phyloP scores from a whole-genome alignment of 1,284 basidiomycete species.

The Tilletiaria anomala region DNA sequence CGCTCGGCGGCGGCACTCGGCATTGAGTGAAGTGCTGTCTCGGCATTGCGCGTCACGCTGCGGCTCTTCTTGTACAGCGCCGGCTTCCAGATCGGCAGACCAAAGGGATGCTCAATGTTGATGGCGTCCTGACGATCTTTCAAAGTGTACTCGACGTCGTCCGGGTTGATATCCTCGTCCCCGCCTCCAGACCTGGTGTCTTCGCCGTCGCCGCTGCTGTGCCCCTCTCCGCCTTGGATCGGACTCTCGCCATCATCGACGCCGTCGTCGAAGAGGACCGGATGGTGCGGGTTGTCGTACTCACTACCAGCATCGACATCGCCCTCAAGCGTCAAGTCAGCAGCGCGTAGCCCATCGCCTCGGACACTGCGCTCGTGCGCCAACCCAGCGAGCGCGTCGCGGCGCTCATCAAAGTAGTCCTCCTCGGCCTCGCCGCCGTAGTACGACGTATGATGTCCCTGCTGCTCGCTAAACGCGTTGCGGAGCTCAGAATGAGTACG shows the following conservation, averaged over 20 bases:
- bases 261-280: no score
- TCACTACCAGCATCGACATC: no score
- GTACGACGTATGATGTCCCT: no score
- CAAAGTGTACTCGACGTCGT: conserved; percentile 72
- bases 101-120: conserved; percentile 98
- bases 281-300: no score
- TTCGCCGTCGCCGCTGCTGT: neutral
- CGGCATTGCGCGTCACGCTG: conserved; percentile 87
- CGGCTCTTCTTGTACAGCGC: conserved; percentile 96
- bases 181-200: neutral
- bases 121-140: conserved; percentile 90
- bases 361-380: no score
- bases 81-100: conserved; percentile 98
- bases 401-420: no score
- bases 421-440: no score
- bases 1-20: conserved; percentile 83
- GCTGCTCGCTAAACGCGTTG: no score
- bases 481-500: no score
- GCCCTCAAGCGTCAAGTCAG: no score
- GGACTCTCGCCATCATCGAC: neutral
- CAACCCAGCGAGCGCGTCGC: no score
- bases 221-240: neutral
- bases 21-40: conserved; percentile 76
- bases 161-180: conserved; percentile 10
- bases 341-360: no score